Evolutionary conservation across 164 flowering plant species (phyloP).

Genomic region (Magnolia changhungtana): DNA sequence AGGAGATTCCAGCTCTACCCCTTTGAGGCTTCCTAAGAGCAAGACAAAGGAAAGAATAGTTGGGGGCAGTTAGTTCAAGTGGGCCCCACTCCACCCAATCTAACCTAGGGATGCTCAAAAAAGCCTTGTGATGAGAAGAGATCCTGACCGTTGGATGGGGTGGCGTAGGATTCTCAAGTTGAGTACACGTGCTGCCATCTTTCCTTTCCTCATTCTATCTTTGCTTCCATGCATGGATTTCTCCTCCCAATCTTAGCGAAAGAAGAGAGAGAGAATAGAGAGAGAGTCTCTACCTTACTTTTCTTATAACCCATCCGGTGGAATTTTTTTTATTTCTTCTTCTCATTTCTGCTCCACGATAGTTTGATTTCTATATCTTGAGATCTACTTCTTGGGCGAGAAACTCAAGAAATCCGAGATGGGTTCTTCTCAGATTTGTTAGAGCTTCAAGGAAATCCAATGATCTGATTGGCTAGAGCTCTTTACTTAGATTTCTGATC

Average conservation of each 20-base stretch:
- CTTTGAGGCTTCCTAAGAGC: slow-evolving; percentile 1
- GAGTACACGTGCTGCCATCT: slow-evolving; percentile 53
- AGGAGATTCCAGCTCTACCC: slow-evolving; percentile 27
- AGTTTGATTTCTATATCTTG: slow-evolving; percentile 18
- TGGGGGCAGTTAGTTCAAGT: slow-evolving; percentile 27
- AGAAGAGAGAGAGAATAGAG: background rate
- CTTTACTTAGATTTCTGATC: slow-evolving; percentile 5
- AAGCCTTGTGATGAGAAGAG: background rate
- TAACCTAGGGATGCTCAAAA: slow-evolving; percentile 22
- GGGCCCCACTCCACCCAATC: background rate
- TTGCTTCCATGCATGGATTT: slow-evolving; percentile 89
- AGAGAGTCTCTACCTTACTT: background rate
- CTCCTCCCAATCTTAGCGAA: slow-evolving; percentile 42
- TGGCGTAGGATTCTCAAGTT: slow-evolving; percentile 48
- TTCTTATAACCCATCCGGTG: slow-evolving; percentile 3
- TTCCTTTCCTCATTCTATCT: slow-evolving; percentile 29
- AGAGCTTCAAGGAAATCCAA: slow-evolving; percentile 5
- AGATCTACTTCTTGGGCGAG: slow-evolving; percentile 31
- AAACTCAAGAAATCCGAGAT: slow-evolving; percentile 8
- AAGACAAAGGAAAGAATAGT: slow-evolving; percentile 71
- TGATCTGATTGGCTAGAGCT: slow-evolving; percentile 17
- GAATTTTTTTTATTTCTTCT: slow-evolving; percentile 3
- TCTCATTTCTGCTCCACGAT: background rate
- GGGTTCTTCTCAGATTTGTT: slow-evolving; percentile 24
- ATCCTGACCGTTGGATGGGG: slow-evolving; percentile 1